Base-by-base conservation (phyloP, 2,329 filamentous ascomycete species). In the Fonsecaea monophora region DNA sequence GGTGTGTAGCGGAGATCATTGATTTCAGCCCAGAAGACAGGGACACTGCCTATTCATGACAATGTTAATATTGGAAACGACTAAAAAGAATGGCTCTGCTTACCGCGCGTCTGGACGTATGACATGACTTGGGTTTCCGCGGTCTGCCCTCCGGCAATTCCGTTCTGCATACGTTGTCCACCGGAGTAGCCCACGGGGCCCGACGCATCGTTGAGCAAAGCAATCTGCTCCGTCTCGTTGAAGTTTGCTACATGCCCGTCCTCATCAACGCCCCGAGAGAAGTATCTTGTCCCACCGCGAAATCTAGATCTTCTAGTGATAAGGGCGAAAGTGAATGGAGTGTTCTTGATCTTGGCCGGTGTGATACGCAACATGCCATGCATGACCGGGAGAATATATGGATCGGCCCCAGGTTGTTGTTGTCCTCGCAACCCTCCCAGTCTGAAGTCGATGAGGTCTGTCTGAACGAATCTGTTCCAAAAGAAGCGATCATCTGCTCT, bases 401-500 rank as follows among this genome's bases (percentile, higher is more conserved):
- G 92, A 78, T 99, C 95, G 42, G 89, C 88, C 10, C 86, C 90
- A 3, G 90, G 85, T 74, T 97, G 92, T 32, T 89, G 84, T 21
- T 77, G 79, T 70, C 78, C 78, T 38, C 78, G 78, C 53, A 79
- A 74, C 32, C 81, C 77, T 2, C 87, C 86, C 37, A 84, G 87
- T 68, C 94, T 89, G 77, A 97, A 96, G 77, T 97, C 89, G 69
- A 98, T 97, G 66, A 99, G 81, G 75, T 97, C 93, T 7, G 91
- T 90, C 77, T 94, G 92, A 57, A 98, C 86, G 78, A 97, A 96
- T 70, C 90, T 90, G 80, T 99, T 99, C 92, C 94, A 99, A 84
- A 97, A 99, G 84, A 99, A 99, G 71, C 95, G 92, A 77, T 98
- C 94, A 78, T 99, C 95, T 70, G 94, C 90, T 73, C 93, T 86